Conservation (phyloP, 768 basidiomycete genomes). For the Suillus subaureus region DNA sequence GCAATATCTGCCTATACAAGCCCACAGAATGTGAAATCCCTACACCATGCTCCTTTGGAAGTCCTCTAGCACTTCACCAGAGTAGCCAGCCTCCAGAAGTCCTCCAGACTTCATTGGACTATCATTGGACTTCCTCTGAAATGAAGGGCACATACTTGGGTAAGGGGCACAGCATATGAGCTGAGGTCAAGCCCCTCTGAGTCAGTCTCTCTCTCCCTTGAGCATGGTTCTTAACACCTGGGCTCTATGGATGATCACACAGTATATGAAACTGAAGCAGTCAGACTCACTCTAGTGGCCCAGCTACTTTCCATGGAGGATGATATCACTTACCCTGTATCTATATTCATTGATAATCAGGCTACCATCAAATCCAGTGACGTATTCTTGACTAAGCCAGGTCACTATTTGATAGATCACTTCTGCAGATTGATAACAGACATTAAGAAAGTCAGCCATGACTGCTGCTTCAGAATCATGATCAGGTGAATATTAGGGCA, state of each 20-base stretch:
- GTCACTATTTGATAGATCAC: constrained; percentile 5
- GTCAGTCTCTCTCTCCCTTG: too few species aligned
- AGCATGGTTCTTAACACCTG: too few species aligned
- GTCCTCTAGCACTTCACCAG: too few species aligned
- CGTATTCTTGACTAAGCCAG: background rate
- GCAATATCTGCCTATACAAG: too few species aligned
- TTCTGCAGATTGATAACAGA: background rate
- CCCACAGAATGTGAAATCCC: too few species aligned
- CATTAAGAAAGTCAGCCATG: accelerated
- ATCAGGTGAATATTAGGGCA: constrained; percentile 10
- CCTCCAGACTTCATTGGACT: too few species aligned
- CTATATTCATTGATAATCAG: constrained; percentile 25
- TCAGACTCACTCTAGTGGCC: constrained; percentile 19
- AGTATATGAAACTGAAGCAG: constrained; percentile 27
- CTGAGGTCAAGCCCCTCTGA: too few species aligned
- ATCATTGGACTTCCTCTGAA: too few species aligned
- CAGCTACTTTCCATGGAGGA: constrained; percentile 7
- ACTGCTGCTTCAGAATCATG: background rate
- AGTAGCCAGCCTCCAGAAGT: too few species aligned
- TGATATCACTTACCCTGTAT: background rate
- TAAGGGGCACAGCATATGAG: too few species aligned
- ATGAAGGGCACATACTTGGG: too few species aligned
- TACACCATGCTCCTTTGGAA: too few species aligned
- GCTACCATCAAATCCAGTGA: constrained; percentile 28
- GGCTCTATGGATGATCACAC: constrained; percentile 19